Evolutionary conservation across 495 filamentous ascomycete genomes (phyloP).

Genomic region (Penicillium robsamsonii): DNA sequence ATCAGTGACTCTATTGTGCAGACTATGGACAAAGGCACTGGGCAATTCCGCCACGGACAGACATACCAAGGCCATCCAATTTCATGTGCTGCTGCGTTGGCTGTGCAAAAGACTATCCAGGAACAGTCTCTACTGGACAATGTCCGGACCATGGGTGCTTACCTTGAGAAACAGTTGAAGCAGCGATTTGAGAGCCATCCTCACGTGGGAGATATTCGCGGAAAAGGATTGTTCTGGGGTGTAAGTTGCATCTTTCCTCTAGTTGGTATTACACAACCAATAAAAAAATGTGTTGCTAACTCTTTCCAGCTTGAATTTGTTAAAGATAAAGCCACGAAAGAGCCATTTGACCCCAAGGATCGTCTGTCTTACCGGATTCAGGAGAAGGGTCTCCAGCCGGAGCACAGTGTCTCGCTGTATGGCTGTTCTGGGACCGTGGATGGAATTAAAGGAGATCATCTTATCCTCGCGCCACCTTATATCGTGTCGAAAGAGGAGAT

Average conservation of each 20-base stretch:
- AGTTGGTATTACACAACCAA: neutral
- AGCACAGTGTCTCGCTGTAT: slow-evolving; percentile 67
- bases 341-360: slow-evolving; percentile 44
- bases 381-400: slow-evolving; percentile 47
- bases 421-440: slow-evolving; percentile 66
- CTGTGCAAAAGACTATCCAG: slow-evolving; percentile 52
- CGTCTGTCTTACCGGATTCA: slow-evolving; percentile 49
- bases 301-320: slow-evolving; percentile 55
- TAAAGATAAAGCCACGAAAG: slow-evolving; percentile 52
- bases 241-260: slow-evolving; percentile 30
- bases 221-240: slow-evolving; percentile 56
- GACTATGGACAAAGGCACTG: slow-evolving; percentile 53
- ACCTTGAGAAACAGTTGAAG: slow-evolving; percentile 40
- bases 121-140: slow-evolving; percentile 50
- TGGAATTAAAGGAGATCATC: slow-evolving; percentile 68
- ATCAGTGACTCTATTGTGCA: slow-evolving; percentile 53
- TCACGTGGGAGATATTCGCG: slow-evolving; percentile 57
- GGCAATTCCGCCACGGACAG: slow-evolving; percentile 56
- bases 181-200: slow-evolving; percentile 34
- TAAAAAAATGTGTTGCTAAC: neutral
- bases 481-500: slow-evolving; percentile 63
- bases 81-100: slow-evolving; percentile 54
- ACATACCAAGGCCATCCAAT: slow-evolving; percentile 61
- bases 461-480: slow-evolving; percentile 74
- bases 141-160: slow-evolving; percentile 44